Evolutionary conservation across 2,329 filamentous ascomycete genomes (phyloP).

Genomic region (Huntiella omanensis): DNA sequence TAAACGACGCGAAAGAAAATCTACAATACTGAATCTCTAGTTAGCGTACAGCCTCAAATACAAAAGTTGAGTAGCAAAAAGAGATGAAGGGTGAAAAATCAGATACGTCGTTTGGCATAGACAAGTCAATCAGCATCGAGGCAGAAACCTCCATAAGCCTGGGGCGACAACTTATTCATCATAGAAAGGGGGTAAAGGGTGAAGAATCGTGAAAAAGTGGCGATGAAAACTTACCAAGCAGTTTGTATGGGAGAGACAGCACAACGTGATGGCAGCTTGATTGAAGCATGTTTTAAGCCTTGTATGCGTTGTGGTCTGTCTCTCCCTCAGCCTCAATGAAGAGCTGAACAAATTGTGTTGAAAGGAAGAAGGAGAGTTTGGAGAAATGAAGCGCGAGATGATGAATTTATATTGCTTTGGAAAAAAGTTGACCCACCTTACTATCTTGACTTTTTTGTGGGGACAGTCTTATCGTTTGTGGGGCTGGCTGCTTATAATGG

Average conservation of each 20-base stretch:
- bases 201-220: not conserved
- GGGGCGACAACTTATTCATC: constrained; percentile 32
- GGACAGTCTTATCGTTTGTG: not conserved
- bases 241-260: not conserved
- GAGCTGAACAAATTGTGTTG: not conserved
- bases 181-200: constrained; percentile 15
- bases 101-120: constrained; percentile 28
- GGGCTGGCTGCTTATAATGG: no score
- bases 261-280: not conserved
- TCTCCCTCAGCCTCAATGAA: not conserved
- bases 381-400: not conserved
- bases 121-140: constrained; percentile 32
- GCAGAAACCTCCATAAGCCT: constrained; percentile 30
- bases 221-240: not conserved
- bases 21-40: not conserved
- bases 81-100: constrained; percentile 2
- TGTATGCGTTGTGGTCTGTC: not conserved
- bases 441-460: constrained; percentile 5
- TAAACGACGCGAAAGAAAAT: not conserved
- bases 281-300: not conserved
- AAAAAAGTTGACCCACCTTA: not conserved
- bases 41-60: not conserved
- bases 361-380: not conserved
- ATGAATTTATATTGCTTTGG: not conserved
- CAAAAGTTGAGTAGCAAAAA: not conserved